Percentiles rank a stretch among this genome's conserved stretches.
phyloP scores from a whole-genome alignment of 2,329 filamentous ascomycete genomes.

The Emericellopsis atlantica region DNA sequence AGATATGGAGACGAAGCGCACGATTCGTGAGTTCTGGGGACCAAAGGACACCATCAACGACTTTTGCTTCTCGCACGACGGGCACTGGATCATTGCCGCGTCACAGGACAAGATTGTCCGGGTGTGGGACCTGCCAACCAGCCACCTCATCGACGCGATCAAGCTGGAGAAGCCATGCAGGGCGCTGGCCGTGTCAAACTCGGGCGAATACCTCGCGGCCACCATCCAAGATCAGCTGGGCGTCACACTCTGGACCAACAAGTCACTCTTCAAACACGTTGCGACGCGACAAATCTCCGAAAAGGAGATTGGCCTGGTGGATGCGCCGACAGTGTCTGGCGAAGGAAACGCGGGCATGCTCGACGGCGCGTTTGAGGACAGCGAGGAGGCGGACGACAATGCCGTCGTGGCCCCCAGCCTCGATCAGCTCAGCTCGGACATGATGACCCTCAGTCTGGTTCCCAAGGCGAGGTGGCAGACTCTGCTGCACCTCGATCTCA shows the following conservation, averaged over 20 bases:
- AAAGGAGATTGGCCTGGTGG: slow-evolving; percentile 52
- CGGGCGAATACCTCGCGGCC: slow-evolving; percentile 89
- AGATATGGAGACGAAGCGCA: slow-evolving; percentile 79
- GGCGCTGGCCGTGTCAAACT: slow-evolving; percentile 74
- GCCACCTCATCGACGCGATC: slow-evolving; percentile 89
- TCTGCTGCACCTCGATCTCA: slow-evolving; percentile 79
- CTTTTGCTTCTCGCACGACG: slow-evolving; percentile 83
- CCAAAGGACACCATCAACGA: slow-evolving; percentile 63
- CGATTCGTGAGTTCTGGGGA: slow-evolving; percentile 88
- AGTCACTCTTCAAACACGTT: slow-evolving; percentile 78
- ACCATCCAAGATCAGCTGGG: slow-evolving; percentile 72
- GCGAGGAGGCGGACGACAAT: slow-evolving; percentile 37
- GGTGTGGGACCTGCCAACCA: slow-evolving; percentile 92
- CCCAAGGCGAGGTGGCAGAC: slow-evolving; percentile 93
- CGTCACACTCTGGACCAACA: slow-evolving; percentile 94
- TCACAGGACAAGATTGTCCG: slow-evolving; percentile 70
- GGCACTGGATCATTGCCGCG: slow-evolving; percentile 83
- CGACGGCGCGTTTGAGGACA: slow-evolving; percentile 59
- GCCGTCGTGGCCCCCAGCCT: slow-evolving; percentile 41
- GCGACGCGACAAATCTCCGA: slow-evolving; percentile 78
- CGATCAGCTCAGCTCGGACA: slow-evolving; percentile 69
- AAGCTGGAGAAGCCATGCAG: slow-evolving; percentile 67
- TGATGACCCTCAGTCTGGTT: slow-evolving; percentile 81
- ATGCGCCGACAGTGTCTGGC: slow-evolving; percentile 64
- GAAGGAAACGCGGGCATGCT: slow-evolving; percentile 67